Evolutionary conservation across 768 basidiomycete genomes (phyloP), one percentile per base, ranked within the genome.

Genomic region (Omphalotus guepiniiformis): DNA sequence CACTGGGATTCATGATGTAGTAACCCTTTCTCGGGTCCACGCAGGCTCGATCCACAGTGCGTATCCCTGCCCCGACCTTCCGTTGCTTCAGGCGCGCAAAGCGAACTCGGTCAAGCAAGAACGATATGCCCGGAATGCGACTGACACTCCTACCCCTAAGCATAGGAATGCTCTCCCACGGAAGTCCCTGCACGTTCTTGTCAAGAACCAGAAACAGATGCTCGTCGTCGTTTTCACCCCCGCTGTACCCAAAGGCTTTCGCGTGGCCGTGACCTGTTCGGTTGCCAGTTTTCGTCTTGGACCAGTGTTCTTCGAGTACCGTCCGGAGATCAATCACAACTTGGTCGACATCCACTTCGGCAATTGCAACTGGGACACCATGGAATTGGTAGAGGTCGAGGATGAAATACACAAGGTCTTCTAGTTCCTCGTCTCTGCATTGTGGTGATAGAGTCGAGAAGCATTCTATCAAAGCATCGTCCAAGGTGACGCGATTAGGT

Each of bases 101-200:
- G 26, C 76, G 69, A 37, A 97, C 53, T 22, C 94, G 78, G 61
- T 99, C 96, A 19, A 88, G 64, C 16, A 99, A 69, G 72, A 97
- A 97, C 48, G 89, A 79, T 30, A 93, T 61, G 28, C 86, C 90
- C 2, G 96, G 96, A 53, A 97, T 83, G n/a, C 96, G 85, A 60
- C 90, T 93, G 59, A 97, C 78, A 44, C 93, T 89, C 40, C 84
- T 74, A 7, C 87, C 90, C 34, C 90, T 76, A 9, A 98, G 68
- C 34, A 85, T 77, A 0, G 95, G 93, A 12, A 97, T 80, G 21
- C 88, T 94, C 66, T 98, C 96, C 95, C 95, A 98, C 2, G 96
- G 94, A 47, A 98, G 74, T 0, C 82, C 80, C 58, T 93, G 90
- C 9, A 94, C 69, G 49, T 88, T 83, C 66, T 89, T 90, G 65